phyloP scores from a whole-genome alignment of 106 monocot genomes.

The Dendrobium officinale region DNA sequence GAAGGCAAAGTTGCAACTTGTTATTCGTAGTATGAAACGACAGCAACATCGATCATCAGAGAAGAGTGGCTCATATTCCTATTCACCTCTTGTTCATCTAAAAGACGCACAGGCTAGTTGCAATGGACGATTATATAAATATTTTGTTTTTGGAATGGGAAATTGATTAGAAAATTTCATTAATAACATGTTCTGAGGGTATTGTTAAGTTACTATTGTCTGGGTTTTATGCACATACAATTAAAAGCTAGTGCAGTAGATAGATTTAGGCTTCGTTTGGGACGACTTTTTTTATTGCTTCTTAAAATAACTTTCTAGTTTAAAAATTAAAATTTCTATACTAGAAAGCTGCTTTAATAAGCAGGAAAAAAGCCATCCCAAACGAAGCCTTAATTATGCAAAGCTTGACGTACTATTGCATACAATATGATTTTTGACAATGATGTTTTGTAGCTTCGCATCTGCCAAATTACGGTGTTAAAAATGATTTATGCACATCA shows the following conservation, averaged over 20 bases:
- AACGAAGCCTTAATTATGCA: not conserved
- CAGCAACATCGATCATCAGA: conserved; percentile 62
- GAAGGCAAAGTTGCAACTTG: conserved; percentile 93
- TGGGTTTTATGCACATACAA: not conserved
- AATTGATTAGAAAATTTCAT: not conserved
- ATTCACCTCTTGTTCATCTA: conserved; percentile 85
- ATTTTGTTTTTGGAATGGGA: not conserved
- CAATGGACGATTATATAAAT: not conserved
- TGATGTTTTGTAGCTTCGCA: not conserved
- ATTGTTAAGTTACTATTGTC: not conserved
- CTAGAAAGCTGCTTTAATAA: no score
- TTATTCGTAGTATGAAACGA: conserved; percentile 73
- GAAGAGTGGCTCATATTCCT: conserved; percentile 45
- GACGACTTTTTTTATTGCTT: no score
- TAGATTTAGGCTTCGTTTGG: not conserved
- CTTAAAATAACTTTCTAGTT: no score
- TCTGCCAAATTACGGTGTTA: not conserved
- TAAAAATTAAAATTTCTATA: no score
- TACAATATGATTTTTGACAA: not conserved
- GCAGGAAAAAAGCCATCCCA: no score
- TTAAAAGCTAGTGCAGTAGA: not conserved
- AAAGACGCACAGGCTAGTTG: conserved; percentile 85
- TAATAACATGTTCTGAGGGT: not conserved
- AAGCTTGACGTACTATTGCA: not conserved
- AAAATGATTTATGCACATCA: not conserved